Evolutionary conservation across 1,284 basidiomycete species (phyloP).

Genomic region (Sphaerobolus stellatus): DNA sequence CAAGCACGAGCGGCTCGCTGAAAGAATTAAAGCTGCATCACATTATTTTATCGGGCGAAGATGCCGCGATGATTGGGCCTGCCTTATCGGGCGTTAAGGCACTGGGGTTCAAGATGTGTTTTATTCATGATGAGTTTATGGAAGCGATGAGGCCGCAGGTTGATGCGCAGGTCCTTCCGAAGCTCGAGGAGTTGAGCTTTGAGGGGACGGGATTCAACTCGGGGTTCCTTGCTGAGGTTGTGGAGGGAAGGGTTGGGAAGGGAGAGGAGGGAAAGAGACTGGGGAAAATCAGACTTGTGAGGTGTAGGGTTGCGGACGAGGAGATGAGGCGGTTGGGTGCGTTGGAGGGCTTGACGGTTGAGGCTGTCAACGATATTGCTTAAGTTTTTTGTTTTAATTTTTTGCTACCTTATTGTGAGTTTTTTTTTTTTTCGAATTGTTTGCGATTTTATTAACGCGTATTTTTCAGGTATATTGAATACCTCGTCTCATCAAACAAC

Average conservation of each 20-base stretch:
- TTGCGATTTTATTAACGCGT: too few relatives aligned
- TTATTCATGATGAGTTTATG: slow-evolving; percentile 2
- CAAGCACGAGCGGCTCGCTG: neutral
- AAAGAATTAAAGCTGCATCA: neutral
- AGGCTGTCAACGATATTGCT: too few relatives aligned
- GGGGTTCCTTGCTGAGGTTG: neutral
- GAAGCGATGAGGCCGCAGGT: neutral
- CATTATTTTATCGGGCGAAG: slow-evolving; percentile 3
- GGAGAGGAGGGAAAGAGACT: too few relatives aligned
- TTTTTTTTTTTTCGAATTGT: too few relatives aligned
- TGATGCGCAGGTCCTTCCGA: neutral
- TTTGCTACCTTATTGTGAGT: too few relatives aligned
- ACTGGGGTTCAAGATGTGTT: neutral
- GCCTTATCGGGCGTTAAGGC: neutral
- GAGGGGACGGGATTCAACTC: neutral
- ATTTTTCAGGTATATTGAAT: too few relatives aligned
- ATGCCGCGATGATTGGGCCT: neutral
- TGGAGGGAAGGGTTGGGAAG: slow-evolving; percentile 1
- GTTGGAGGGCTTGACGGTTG: too few relatives aligned
- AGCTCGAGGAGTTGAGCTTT: neutral
- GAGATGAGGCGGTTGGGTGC: too few relatives aligned
- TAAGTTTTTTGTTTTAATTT: too few relatives aligned
- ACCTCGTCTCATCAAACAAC: too few relatives aligned
- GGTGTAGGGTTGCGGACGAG: too few relatives aligned
- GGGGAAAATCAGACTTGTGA: too few relatives aligned